Percentiles rank a stretch among this genome's conserved stretches.
These are phyloP conservation scores for Teunomyces aglyptinius DNA, from an alignment of 805 yeast genomes.

Conservation along the genomic window DNA sequence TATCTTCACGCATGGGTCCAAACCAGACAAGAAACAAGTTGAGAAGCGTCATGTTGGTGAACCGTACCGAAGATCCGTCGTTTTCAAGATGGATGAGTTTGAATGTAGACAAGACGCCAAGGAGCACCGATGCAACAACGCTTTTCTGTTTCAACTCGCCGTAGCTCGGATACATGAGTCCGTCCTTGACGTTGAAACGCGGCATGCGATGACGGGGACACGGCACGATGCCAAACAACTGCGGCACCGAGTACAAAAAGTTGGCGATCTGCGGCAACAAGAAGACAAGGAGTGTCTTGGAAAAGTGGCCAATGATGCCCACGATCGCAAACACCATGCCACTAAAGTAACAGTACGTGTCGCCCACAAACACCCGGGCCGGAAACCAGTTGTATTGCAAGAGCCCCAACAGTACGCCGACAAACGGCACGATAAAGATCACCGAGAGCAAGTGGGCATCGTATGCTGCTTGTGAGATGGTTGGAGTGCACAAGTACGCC, in stretches of 20 bases:
- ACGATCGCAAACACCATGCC: constrained; percentile 99
- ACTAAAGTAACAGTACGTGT: constrained; percentile 94
- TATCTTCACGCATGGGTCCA: constrained; percentile 89
- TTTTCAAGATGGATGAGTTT: constrained; percentile 44
- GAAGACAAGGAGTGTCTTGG: constrained; percentile 83
- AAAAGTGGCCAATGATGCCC: constrained; percentile 93
- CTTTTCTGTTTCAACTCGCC: constrained; percentile 33
- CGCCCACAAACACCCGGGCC: constrained; percentile 93
- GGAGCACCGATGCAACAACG: constrained; percentile 21
- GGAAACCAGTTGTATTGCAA: constrained; percentile 87
- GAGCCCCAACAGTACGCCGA: constrained; percentile 79
- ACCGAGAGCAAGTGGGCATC: constrained; percentile 83
- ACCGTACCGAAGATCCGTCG: constrained; percentile 32
- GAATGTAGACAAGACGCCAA: constrained; percentile 48
- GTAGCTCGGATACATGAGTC: constrained; percentile 65
- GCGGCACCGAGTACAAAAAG: constrained; percentile 90
- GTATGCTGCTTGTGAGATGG: constrained; percentile 51
- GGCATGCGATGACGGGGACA: constrained; percentile 98
- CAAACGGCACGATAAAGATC: constrained; percentile 76
- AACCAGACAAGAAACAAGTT: constrained; percentile 79
- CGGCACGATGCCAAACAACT: constrained; percentile 78
- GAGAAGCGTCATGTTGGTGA: constrained; percentile 85
- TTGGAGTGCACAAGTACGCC: constrained; percentile 53
- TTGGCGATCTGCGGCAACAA: constrained; percentile 90
- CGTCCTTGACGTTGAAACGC: constrained; percentile 61